A percentile compares a stretch with the other conserved stretches of the same genome.
Evolutionary conservation across 2,329 filamentous ascomycete species (phyloP).

Genomic region (Fusarium solani-melongenae): DNA sequence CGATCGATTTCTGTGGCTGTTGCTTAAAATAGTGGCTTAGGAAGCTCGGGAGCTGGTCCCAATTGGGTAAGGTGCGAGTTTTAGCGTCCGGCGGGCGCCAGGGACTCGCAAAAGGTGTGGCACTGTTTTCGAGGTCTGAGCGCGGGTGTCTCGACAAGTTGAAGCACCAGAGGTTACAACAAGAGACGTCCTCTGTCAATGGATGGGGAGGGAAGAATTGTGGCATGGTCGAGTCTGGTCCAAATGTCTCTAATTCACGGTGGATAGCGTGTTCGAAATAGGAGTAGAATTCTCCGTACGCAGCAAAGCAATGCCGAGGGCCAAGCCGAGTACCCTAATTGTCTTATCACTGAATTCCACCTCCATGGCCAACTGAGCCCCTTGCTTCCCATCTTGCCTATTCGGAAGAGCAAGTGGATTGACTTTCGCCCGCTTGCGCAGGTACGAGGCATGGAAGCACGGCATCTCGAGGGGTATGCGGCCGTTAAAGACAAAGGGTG

Average conservation of each 20-base stretch:
- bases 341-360: background rate
- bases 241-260: background rate
- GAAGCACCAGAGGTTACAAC: conserved; percentile 10
- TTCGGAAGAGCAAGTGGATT: conserved; percentile 10
- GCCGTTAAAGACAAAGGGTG: conserved; percentile 8
- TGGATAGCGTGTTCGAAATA: background rate
- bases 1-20: conserved; percentile 20
- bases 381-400: conserved; percentile 2
- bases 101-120: conserved; percentile 21
- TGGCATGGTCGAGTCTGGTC: background rate
- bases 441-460: conserved; percentile 26
- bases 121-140: conserved; percentile 19
- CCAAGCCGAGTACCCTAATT: background rate
- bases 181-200: conserved; percentile 6
- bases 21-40: conserved; percentile 13
- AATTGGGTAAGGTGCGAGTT: background rate
- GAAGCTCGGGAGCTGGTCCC: background rate
- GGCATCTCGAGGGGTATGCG: conserved; percentile 6
- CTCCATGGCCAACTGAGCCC: conserved; percentile 2
- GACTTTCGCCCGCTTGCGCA: conserved; percentile 22
- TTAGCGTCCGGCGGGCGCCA: conserved; percentile 15
- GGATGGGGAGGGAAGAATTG: background rate
- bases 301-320: background rate
- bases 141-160: conserved; percentile 8
- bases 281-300: background rate